These are phyloP conservation scores for Erodium trifolium DNA, from an alignment of 441 rosid genomes.

Conservation along the genomic window DNA sequence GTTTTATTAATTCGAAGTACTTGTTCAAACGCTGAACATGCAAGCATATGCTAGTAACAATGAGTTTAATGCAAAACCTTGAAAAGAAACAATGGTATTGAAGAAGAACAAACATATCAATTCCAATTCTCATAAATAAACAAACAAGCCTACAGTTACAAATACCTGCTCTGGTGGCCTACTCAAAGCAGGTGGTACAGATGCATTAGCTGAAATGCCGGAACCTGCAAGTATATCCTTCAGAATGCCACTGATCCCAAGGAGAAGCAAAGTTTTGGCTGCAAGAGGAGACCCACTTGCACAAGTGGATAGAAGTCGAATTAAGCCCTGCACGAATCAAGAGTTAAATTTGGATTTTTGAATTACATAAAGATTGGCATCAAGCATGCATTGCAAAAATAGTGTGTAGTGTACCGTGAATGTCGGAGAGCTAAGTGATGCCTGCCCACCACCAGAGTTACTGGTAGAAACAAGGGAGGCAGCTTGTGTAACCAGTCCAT, in stretches of 20 bases:
- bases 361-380: conserved; percentile 9
- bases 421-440: conserved; percentile 79
- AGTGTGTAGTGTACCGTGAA: conserved; percentile 60
- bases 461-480: conserved; percentile 85
- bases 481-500: conserved; percentile 94
- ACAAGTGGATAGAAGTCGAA: conserved; percentile 87
- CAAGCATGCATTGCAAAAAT: conserved; percentile 8
- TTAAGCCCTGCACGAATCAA: conserved; percentile 61
- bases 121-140: background rate
- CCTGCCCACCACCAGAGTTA: conserved; percentile 93
- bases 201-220: conserved; percentile 69
- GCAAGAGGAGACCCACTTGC: conserved; percentile 97
- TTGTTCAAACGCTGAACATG: background rate
- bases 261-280: conserved; percentile 84
- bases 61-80: background rate
- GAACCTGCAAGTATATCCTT: conserved; percentile 87
- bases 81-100: background rate
- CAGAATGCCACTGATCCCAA: conserved; percentile 89
- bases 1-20: background rate
- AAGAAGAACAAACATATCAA: background rate
- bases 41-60: background rate
- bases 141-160: conserved; percentile 6
- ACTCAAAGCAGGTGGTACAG: conserved; percentile 82
- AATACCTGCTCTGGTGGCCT: conserved; percentile 98
- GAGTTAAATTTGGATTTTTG: conserved; percentile 23